These are phyloP conservation scores for Pulveroboletus sp. DNA, from an alignment of 768 basidiomycete species.

Conservation along the genomic window DNA sequence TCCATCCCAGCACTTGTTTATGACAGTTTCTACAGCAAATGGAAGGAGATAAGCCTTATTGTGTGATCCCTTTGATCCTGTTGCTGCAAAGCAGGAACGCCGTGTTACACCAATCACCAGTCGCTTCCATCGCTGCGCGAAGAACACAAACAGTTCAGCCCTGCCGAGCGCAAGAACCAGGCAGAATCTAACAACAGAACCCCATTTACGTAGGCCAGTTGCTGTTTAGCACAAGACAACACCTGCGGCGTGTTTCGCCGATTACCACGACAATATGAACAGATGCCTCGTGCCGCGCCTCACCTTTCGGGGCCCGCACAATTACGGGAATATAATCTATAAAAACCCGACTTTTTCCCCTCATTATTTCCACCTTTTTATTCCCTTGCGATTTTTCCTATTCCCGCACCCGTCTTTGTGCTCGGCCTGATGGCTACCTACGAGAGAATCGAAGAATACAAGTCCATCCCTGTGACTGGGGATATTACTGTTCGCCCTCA, in stretches of 20 bases:
- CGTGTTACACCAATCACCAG: constrained; percentile 10
- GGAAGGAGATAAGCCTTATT: too few relatives aligned
- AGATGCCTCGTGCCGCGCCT: constrained; percentile 55
- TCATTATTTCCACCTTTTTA: constrained; percentile 25
- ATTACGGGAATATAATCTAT: constrained; percentile 45
- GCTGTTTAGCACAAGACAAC: constrained; percentile 15
- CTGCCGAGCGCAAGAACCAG: too few relatives aligned
- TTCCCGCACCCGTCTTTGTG: constrained; percentile 20
- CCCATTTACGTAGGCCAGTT: constrained; percentile 10
- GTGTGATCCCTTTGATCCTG: not conserved
- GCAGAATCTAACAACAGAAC: not conserved
- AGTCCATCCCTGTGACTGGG: constrained; percentile 22
- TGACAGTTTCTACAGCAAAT: not conserved
- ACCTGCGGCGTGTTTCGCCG: constrained; percentile 9
- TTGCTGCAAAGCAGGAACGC: constrained; percentile 11
- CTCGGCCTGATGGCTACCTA: constrained; percentile 38
- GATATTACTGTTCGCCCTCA: constrained; percentile 34
- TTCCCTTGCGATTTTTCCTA: constrained; percentile 21
- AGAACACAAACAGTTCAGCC: constrained; percentile 9
- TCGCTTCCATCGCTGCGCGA: constrained; percentile 1
- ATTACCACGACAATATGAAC: constrained; percentile 25
- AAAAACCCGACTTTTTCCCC: constrained; percentile 38
- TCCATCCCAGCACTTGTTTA: not conserved
- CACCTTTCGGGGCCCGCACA: constrained; percentile 29
- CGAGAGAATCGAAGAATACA: constrained; percentile 32